Evolutionary conservation across 805 yeast species (phyloP), one percentile per base, ranked within the genome.

Genomic region (Metschnikowia gelsemii): DNA sequence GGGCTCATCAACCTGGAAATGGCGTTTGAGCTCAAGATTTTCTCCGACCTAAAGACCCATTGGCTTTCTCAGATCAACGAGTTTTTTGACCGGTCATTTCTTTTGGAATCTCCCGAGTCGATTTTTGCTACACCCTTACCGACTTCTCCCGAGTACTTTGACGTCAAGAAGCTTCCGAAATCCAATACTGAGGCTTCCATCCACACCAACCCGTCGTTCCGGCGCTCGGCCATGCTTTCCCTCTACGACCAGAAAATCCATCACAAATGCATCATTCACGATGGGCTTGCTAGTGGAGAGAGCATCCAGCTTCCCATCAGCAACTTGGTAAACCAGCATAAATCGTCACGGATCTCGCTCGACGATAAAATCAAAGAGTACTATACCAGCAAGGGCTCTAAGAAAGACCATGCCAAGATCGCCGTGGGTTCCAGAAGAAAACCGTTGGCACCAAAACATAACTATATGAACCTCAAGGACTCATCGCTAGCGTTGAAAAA

Each of bases 181-280:
- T 56, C 66, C 16, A 56, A 47, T 32, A 68, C 71, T 6, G 68
- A 66, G 43, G 51, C 59, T 40, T 66, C 72, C 4, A 53, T 68
- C 12, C 73, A 68, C 42, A 68, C 73, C 3, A 69, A 68, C 39
- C 70, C 75, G 1, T 68, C 73, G 12, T 69, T 64, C 51, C 54
- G 75, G 39, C 57, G 75, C 36, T 64, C 70, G 20, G 74, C 73
- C 8, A 70, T 70, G 75, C 61, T 70, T 32, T 69, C 74, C 14
- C 57, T 70, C 24, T 70, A 70, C 46, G 73, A 70, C 48, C 63
- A 53, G 38, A 64, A 60, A 34, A 50, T 54, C 12, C 66, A 61
- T 32, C 72, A 64, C 43, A 67, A 59, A 51, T 61, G 66, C 35
- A 51, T 60, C 5, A 57, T 68, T 4, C 54, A 55, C 42, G 68